Percentiles rank a stretch among this genome's conserved stretches.
These are phyloP conservation scores for Sicyos edulis DNA, from an alignment of 306 rosid species.

Conservation along the genomic window DNA sequence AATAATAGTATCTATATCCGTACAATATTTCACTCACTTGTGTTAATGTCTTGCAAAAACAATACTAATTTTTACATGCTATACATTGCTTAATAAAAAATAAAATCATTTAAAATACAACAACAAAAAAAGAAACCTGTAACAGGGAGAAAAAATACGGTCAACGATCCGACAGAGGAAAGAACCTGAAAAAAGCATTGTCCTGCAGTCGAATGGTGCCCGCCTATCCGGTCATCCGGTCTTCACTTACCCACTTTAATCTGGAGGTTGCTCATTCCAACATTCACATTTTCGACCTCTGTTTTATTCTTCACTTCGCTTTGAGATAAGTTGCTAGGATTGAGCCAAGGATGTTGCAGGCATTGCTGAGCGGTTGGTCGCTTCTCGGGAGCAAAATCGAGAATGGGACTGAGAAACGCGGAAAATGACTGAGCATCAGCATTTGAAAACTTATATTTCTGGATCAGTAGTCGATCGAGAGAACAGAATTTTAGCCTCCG, in stretches of 20 bases:
- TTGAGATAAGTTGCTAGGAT: slow-evolving; percentile 31
- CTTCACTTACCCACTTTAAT: slow-evolving; percentile 72
- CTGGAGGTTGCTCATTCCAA: slow-evolving; percentile 72
- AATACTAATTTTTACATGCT: slow-evolving; percentile 22
- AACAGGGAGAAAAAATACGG: slow-evolving; percentile 1
- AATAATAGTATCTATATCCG: slow-evolving; percentile 7
- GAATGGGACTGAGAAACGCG: slow-evolving; percentile 62
- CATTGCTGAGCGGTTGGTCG: slow-evolving; percentile 87
- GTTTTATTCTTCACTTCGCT: slow-evolving; percentile 35
- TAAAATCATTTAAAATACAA: slow-evolving; percentile 13
- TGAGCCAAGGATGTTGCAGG: slow-evolving; percentile 80
- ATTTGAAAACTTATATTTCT: slow-evolving; percentile 62
- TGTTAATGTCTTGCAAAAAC: slow-evolving; percentile 15
- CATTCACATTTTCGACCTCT: slow-evolving; percentile 42
- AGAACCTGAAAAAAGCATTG: slow-evolving; percentile 14
- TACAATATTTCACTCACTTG: slow-evolving; percentile 22
- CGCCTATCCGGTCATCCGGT: slow-evolving; percentile 13
- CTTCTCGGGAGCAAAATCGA: slow-evolving; percentile 78
- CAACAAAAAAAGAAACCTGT: slow-evolving; percentile 11
- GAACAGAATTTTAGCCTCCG: slow-evolving; percentile 81
- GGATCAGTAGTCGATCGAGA: slow-evolving; percentile 59
- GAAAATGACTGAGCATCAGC: slow-evolving; percentile 62
- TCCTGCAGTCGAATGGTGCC: slow-evolving; percentile 12
- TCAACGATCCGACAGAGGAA: slow-evolving; percentile 14
- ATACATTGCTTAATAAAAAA: slow-evolving; percentile 9